Base-by-base conservation (phyloP, 345 rosid species). In the Bruguiera sexangula region DNA sequence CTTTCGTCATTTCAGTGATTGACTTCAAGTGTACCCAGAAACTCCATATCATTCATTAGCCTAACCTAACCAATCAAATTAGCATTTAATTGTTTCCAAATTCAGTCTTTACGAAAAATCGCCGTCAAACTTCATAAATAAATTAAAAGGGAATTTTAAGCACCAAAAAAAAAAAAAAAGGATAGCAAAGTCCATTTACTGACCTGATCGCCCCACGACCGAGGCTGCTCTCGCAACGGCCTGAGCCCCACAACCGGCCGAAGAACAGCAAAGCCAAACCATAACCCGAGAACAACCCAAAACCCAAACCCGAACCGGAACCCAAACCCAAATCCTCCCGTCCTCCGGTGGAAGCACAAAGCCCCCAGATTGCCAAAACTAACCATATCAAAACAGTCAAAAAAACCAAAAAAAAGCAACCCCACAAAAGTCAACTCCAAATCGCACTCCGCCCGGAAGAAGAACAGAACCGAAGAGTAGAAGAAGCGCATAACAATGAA, bases 201-300 rank as follows among this genome's bases (percentile, higher is more conserved):
- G 61, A 95, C 99, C 96, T 95, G 90, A 73, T 90, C 99, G 36
- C 94, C 89, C 99, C 99, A 92, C n/a, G 97, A 87, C 65, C 86
- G 89, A 71, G 89, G 73, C 68, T 77, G 86, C 72, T 92, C 97
- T 71, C 96, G 87, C 59, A 95, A 81, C 36, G 99, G 97, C 72
- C 99, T 85, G 62, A 92, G 67, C 39, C 84, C 96, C 50, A 67
- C 76, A 55, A 76, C 96, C 29, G 91, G 88, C 68, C 64, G 78
- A n/a, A 80, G 74, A 78, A 84, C 37, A 30, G 78, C 69, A 51
- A 82, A 79, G 69, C 78, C 76, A 77, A 91, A 71, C 84, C 89
- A 86, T 37, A 91, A 79, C 39, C 83, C 85, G 26, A 87, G 69
- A 72, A 81, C 65, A 66, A 85, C 26, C 70, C 71, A 60, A 18